Evolutionary conservation across 192 early-diverging fungal species (phyloP), one percentile per base, ranked within the genome.

Genomic region (Bifiguratus adelaidae): DNA sequence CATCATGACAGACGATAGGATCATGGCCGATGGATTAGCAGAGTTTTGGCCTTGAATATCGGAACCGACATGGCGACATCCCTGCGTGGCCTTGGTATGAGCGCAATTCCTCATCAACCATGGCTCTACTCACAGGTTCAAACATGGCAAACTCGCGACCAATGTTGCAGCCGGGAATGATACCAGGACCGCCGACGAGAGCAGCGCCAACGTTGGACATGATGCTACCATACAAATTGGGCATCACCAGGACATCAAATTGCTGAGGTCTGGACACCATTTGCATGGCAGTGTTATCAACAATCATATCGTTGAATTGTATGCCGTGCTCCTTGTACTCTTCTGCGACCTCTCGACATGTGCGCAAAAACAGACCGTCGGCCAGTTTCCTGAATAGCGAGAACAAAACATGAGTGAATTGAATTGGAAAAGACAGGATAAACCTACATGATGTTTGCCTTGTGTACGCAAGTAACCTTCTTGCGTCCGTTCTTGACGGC

Each of bases 221-320:
- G 62, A 99, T 99, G 83, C 91, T 97, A 56, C 95, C 95, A 72
- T 99, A 99, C 66, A 99, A 81, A 79, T 99, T 99, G 50, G 92
- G 92, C 84, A 91, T 94, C 48, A 99, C 92, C 76, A 99, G 91
- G 38, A 99, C 95, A 64, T 99, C 95, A 48, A 99, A 99, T 71
- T 99, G 95, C 65, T 85, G 82, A 44, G 95, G 95, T 67, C 77
- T 84, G 58, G 89, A 87, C 35, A 95, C 92, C n/a, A 99, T 78
- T 78, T 99, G 95, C 95, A 99, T 99, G 44, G 95, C 88, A 38
- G 92, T 90, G 77, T 99, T 99, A 71, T 99, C 95, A 55, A 99
- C 95, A 71, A 99, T 99, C 95, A 99, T 95, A 72, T 96, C 93
- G 54, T 92, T 80, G 66, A 89, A 88, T 79, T 91, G 66, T 66